Percentiles rank a stretch among this genome's conserved stretches.
These are phyloP conservation scores for Linum tenue DNA, from an alignment of 345 rosid genomes.

Conservation along the genomic window DNA sequence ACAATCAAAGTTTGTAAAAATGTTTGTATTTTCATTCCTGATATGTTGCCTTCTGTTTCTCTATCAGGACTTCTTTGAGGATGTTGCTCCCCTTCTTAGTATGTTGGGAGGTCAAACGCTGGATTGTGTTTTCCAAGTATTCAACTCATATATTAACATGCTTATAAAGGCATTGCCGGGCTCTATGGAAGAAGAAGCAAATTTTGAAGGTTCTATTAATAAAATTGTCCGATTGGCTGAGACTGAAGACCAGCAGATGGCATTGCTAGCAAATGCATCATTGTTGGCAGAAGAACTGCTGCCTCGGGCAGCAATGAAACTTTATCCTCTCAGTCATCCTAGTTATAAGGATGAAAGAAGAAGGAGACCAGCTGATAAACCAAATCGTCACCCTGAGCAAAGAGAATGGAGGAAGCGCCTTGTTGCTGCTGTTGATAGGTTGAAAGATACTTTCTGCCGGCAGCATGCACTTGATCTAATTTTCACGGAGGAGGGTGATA, in stretches of 20 bases:
- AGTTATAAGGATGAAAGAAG: slow-evolving; percentile 55
- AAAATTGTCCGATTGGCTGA: slow-evolving; percentile 93
- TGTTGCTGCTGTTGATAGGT: slow-evolving; percentile 67
- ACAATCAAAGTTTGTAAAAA: background rate
- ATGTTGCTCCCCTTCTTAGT: slow-evolving; percentile 89
- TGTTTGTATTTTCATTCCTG: slow-evolving; percentile 11
- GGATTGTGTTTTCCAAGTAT: slow-evolving; percentile 91
- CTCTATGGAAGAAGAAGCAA: slow-evolving; percentile 90
- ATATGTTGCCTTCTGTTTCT: slow-evolving; percentile 1
- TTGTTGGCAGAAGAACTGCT: slow-evolving; percentile 89
- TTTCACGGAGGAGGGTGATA: slow-evolving; percentile 95
- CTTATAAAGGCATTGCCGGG: slow-evolving; percentile 91
- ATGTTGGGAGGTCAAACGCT: slow-evolving; percentile 93
- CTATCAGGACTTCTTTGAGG: slow-evolving; percentile 92
- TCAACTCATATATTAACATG: slow-evolving; percentile 75
- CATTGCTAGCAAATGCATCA: slow-evolving; percentile 95
- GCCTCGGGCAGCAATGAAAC: slow-evolving; percentile 97
- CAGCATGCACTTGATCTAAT: slow-evolving; percentile 96
- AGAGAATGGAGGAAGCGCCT: slow-evolving; percentile 98
- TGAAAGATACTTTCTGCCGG: slow-evolving; percentile 86
- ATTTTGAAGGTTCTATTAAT: slow-evolving; percentile 63
- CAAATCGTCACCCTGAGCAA: slow-evolving; percentile 95
- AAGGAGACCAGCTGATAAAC: slow-evolving; percentile 73
- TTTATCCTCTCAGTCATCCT: slow-evolving; percentile 51
- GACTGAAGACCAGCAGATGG: slow-evolving; percentile 90